Conservation (phyloP, 495 filamentous ascomycete genomes). For the Neurospora sp. region DNA sequence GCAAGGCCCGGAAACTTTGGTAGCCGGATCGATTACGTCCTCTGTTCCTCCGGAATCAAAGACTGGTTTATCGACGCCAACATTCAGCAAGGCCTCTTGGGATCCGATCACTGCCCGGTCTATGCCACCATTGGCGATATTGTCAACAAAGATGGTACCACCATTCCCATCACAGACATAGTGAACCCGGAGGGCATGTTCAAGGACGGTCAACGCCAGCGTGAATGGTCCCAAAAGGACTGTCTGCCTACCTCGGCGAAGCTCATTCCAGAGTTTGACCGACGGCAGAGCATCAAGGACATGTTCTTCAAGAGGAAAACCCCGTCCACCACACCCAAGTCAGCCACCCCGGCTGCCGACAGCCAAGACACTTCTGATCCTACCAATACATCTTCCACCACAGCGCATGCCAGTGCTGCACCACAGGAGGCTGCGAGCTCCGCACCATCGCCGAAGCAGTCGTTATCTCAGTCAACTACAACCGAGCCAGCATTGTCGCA, state of each 20-base stretch:
- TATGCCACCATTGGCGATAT: constrained; percentile 38
- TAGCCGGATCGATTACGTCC: constrained; percentile 84
- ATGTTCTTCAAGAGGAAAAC: constrained; percentile 65
- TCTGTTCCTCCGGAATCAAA: constrained; percentile 72
- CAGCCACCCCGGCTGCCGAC: not conserved
- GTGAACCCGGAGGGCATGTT: constrained; percentile 76
- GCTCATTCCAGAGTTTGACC: constrained; percentile 79
- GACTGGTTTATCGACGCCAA: constrained; percentile 80
- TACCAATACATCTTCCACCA: not conserved
- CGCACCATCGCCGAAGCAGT: not conserved
- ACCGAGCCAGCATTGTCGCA: constrained; percentile 13
- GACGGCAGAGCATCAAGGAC: constrained; percentile 75
- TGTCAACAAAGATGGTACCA: constrained; percentile 37
- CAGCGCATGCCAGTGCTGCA: not conserved
- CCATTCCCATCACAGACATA: constrained; percentile 55
- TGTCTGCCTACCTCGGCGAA: constrained; percentile 67
- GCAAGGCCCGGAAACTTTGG: constrained; percentile 86
- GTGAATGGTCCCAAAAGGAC: constrained; percentile 56
- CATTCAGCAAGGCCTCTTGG: constrained; percentile 91
- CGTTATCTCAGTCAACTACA: not conserved
- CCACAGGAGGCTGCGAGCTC: not conserved
- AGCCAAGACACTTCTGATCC: not conserved
- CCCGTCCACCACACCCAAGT: constrained; percentile 1
- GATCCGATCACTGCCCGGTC: constrained; percentile 95
- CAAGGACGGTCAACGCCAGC: constrained; percentile 53